A percentile compares a stretch with the other conserved stretches of the same genome.
These are phyloP conservation scores for Choiromyces venosus DNA, from an alignment of 495 filamentous ascomycete species.

Conservation along the genomic window DNA sequence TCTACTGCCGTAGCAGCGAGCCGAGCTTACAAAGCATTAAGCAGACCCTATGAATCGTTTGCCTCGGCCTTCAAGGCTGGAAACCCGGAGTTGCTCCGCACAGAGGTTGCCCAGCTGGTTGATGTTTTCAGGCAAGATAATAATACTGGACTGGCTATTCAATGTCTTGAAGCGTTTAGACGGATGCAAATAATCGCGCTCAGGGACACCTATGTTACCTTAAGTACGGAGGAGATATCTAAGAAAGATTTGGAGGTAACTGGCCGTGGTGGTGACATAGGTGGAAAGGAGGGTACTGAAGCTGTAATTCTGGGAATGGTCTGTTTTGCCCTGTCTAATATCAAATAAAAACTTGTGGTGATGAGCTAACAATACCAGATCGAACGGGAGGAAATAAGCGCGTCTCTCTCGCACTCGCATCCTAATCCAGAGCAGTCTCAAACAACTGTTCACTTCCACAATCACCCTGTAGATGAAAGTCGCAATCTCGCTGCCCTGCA, in stretches of 20 bases:
- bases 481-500: slow-evolving; percentile 39
- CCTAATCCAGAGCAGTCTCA: slow-evolving; percentile 30
- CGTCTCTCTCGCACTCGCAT: slow-evolving; percentile 37
- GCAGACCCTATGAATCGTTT: slow-evolving; percentile 66
- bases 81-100: slow-evolving; percentile 45
- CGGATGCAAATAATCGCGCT: slow-evolving; percentile 39
- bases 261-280: slow-evolving; percentile 37
- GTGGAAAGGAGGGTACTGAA: slow-evolving; percentile 40
- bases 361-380: slow-evolving; percentile 20
- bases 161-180: slow-evolving; percentile 41
- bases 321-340: background rate
- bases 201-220: slow-evolving; percentile 41
- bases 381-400: slow-evolving; percentile 41
- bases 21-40: slow-evolving; percentile 55
- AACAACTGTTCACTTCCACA: slow-evolving; percentile 41
- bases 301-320: slow-evolving; percentile 41
- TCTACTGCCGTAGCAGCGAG: slow-evolving; percentile 44
- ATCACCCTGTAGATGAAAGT: slow-evolving; percentile 32
- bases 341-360: background rate
- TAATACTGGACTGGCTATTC: slow-evolving; percentile 39
- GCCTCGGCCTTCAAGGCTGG: slow-evolving; percentile 62
- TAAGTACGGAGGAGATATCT: slow-evolving; percentile 40
- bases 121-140: slow-evolving; percentile 39
- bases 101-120: slow-evolving; percentile 32
- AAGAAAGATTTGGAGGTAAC: slow-evolving; percentile 40